A percentile compares a stretch with the other conserved stretches of the same genome.
Evolutionary conservation across 73 alveolate genomes (phyloP).

Genomic region (Uronychia setigera): DNA sequence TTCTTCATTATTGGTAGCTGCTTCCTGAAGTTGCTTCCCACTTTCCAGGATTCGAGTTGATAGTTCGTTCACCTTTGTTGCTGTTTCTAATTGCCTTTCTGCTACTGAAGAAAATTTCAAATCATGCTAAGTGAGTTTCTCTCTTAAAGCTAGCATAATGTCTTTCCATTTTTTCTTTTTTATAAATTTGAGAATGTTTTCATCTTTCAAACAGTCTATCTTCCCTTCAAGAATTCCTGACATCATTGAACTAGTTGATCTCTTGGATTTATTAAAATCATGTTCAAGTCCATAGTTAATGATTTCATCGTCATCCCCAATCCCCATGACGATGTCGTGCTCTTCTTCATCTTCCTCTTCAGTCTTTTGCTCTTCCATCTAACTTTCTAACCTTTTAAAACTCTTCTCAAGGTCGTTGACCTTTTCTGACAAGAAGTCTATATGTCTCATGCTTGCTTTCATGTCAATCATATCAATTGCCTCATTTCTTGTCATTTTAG

Average conservation of each 20-base stretch:
- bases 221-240: background rate
- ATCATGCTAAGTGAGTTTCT: background rate
- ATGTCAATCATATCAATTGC: background rate
- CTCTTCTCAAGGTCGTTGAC: background rate
- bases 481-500: background rate
- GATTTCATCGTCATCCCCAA: background rate
- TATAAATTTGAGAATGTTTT: background rate
- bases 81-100: background rate
- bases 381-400: background rate
- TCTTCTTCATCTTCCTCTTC: constrained; percentile 1
- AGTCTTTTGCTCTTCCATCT: background rate
- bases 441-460: background rate
- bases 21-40: background rate
- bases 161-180: background rate
- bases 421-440: background rate
- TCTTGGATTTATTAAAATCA: background rate
- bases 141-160: background rate
- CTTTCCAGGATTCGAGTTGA: background rate
- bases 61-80: background rate
- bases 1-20: background rate
- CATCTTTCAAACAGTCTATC: background rate
- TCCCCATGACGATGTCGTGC: constrained; percentile 1
- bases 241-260: background rate
- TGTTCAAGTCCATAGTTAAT: background rate
- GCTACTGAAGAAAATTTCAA: background rate